Percentiles rank a stretch among this genome's conserved stretches.
phyloP scores from a whole-genome alignment of 164 flowering plant species.

The Vitis vinifera region ASM3070453v1 NC_081822.1:34843001-34843500 shows the following conservation, averaged over 20 bases:
- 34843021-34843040: not conserved
- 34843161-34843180: not conserved
- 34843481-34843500: no score
- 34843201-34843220: no score
- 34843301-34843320: not conserved
- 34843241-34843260: no score
- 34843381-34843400: not conserved
- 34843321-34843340: not conserved
- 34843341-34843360: not conserved
- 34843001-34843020: not conserved
- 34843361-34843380: not conserved
- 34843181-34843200: no score
- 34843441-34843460: no score
- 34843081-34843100: not conserved
- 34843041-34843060: not conserved
- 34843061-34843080: not conserved
- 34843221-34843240: no score
- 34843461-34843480: no score
- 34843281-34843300: no score
- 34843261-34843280: not conserved
- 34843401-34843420: not conserved
- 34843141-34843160: not conserved
- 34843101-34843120: not conserved
- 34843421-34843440: no score
- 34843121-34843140: not conserved